Evolutionary conservation across 352 stramenopile genomes (phyloP).

Genomic region (Pythium scleroteichum): DNA sequence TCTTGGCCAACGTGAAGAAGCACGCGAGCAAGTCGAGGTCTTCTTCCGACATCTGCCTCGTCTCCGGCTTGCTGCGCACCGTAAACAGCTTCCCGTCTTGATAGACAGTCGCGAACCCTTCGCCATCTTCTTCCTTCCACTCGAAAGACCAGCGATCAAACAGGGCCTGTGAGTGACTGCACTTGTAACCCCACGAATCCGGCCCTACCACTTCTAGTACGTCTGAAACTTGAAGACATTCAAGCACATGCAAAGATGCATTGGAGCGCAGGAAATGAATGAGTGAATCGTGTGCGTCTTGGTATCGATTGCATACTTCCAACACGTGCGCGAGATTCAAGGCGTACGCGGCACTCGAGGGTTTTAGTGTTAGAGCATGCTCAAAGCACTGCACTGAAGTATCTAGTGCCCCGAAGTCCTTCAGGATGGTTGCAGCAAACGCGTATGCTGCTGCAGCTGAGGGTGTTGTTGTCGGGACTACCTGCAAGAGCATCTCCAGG

Average conservation of each 20-base stretch:
- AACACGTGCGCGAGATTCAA: constrained; percentile 69
- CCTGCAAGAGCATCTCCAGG: constrained; percentile 44
- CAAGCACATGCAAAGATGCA: constrained; percentile 33
- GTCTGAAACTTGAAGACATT: constrained; percentile 26
- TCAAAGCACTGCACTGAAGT: constrained; percentile 59
- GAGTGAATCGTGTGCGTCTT: constrained; percentile 45
- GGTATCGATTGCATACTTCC: constrained; percentile 45
- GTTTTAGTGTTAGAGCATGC: constrained; percentile 38
- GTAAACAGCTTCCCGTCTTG: neutral
- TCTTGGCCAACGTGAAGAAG: constrained; percentile 83
- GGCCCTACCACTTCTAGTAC: constrained; percentile 38
- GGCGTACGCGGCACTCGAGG: constrained; percentile 54
- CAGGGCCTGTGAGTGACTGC: neutral
- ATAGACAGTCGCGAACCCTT: constrained; percentile 14
- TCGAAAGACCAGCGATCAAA: constrained; percentile 9
- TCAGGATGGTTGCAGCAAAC: constrained; percentile 75
- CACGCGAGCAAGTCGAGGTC: constrained; percentile 81
- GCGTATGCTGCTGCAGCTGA: constrained; percentile 67
- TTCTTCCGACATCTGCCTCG: constrained; percentile 26
- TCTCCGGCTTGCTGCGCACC: neutral
- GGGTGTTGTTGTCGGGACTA: constrained; percentile 36
- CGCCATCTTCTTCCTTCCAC: constrained; percentile 14
- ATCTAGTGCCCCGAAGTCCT: constrained; percentile 63
- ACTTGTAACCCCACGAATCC: constrained; percentile 25
- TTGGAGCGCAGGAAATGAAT: constrained; percentile 46